phyloP scores from a whole-genome alignment of 1,139 yeast species.

The Suhomyces chickasaworum region DNA sequence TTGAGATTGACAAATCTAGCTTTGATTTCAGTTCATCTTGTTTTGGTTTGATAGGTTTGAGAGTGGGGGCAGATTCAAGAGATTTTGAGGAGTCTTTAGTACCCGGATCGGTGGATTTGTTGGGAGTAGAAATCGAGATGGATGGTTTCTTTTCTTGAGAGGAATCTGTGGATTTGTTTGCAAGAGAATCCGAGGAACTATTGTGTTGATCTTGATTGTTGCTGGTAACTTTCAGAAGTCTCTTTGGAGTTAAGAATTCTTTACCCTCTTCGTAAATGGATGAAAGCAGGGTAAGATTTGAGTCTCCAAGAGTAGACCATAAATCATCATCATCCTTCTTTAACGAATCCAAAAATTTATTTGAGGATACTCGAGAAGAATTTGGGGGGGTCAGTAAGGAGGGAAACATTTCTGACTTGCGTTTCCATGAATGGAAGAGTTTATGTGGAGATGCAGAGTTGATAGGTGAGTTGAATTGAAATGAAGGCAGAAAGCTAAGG shows the following conservation, averaged over 20 bases:
- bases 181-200: neutral
- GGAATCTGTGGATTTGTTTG: neutral
- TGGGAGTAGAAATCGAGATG: neutral
- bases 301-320: slow-evolving; percentile 35
- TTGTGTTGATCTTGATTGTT: neutral
- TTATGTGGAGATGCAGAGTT: slow-evolving; percentile 41
- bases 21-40: slow-evolving; percentile 9
- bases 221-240: slow-evolving; percentile 17
- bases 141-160: neutral
- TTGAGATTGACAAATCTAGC: slow-evolving; percentile 11
- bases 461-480: slow-evolving; percentile 43
- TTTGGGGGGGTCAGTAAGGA: slow-evolving; percentile 27
- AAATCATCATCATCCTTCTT: slow-evolving; percentile 28
- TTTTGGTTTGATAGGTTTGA: slow-evolving; percentile 13
- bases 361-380: slow-evolving; percentile 17
- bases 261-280: slow-evolving; percentile 32
- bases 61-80: slow-evolving; percentile 15
- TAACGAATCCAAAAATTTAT: slow-evolving; percentile 12
- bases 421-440: slow-evolving; percentile 25
- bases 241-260: slow-evolving; percentile 39
- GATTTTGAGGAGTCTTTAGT: slow-evolving; percentile 3
- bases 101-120: neutral
- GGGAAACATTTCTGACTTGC: slow-evolving; percentile 12
- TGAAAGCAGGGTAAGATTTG: slow-evolving; percentile 30
- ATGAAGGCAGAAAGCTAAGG: slow-evolving; percentile 48